These are phyloP conservation scores for Theobroma cacao DNA, from an alignment of 345 rosid species.

Conservation along the genomic window DNA sequence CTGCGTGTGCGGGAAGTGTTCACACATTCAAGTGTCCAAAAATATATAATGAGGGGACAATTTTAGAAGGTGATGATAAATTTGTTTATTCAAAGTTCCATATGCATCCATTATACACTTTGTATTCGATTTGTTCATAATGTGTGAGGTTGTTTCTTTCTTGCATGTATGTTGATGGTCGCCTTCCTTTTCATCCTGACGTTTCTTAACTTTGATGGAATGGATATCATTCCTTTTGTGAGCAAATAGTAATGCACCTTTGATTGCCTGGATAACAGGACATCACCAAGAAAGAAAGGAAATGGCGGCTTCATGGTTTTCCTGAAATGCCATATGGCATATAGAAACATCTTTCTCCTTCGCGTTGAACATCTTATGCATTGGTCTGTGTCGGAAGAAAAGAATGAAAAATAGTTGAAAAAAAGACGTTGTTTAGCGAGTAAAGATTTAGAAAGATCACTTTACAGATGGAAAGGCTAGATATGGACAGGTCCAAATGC, in stretches of 20 bases:
- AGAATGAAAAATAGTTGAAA: no score
- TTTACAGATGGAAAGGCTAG: no score
- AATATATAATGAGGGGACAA: slow-evolving; percentile 12
- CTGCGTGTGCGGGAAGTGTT: background rate
- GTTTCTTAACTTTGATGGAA: background rate
- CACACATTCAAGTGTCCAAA: slow-evolving; percentile 8
- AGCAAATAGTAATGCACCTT: background rate
- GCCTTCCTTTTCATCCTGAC: background rate
- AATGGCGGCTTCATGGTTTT: no score
- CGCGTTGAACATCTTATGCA: no score
- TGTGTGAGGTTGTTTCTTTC: slow-evolving; percentile 16
- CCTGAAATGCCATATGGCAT: no score
- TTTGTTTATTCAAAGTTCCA: slow-evolving; percentile 18
- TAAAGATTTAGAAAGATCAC: no score
- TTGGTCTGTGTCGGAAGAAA: no score
- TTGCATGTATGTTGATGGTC: background rate
- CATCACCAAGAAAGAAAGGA: background rate
- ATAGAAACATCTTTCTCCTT: no score
- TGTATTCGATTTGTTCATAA: slow-evolving; percentile 34
- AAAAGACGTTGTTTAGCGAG: no score
- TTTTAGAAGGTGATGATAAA: slow-evolving; percentile 10
- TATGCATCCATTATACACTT: slow-evolving; percentile 10
- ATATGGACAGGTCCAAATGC: background rate
- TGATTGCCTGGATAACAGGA: background rate
- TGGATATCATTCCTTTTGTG: background rate